Base-by-base conservation (phyloP, 1,284 basidiomycete genomes). In the Cryptococcus sp. region DNA sequence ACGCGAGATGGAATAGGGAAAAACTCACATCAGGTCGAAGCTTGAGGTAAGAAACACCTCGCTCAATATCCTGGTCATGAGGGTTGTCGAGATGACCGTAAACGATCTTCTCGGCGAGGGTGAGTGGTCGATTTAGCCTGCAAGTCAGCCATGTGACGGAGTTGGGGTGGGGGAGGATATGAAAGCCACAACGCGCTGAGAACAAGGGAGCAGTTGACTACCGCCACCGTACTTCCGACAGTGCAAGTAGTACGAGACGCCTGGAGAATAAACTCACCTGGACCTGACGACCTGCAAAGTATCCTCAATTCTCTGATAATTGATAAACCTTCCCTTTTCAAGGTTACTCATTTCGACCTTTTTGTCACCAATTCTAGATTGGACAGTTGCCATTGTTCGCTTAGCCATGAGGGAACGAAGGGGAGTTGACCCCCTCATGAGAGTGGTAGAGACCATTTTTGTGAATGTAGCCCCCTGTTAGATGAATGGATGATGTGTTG, bases 41-140 rank as follows among this genome's bases (percentile, higher is more conserved):
- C 79, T 92, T 94, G 76, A 97, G 85, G 80, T 97, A 97, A 72
- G 88, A 92, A 52, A 82, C 82, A 60, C 93, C 93, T 56, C 93
- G 82, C 58, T 78, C 77, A 67, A 97, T 90, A 66, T 94, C 91
- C 77, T 93, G 89, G 67, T 85, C 82, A 67, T 87, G 84, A 48
- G 93, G 85, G 77, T 98, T 87, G 77, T 96, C 91, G 66, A 99
- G 83, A 80, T 99, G 96, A 60, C 96, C 91, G 76, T 98, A 99
- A 43, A 99, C 81, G 70, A 98, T 88, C 85, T 99, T 98, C 79
- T 99, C 96, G 50, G 94, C 93, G 61, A 98, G 79, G 21, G 96
- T 97, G 76, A 98, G 79, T 42, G 94, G 93, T 42, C 91, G 88
- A 71, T 88, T 84, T 64, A 98, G 81, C 73, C 92, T 96, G 64